Percentiles rank a stretch among this genome's conserved stretches.
Conservation (phyloP, 306 rosid genomes). For the Cucurbita pepo region DNA sequence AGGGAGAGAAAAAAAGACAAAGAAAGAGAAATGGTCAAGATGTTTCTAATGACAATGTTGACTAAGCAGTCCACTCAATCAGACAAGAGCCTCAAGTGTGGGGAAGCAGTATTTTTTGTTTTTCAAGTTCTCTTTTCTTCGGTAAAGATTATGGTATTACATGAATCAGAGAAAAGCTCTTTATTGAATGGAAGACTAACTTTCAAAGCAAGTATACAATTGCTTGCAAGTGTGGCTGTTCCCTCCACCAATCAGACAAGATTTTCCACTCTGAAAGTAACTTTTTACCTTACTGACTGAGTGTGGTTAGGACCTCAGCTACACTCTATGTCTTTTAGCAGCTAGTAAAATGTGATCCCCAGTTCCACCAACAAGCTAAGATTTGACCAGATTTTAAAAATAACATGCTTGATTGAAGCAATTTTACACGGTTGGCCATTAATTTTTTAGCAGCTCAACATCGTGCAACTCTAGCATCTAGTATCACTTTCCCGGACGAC, state of each 20-base stretch:
- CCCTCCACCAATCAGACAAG: not conserved
- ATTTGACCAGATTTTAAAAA: slow-evolving; percentile 1
- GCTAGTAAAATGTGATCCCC: not conserved
- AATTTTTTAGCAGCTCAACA: not conserved
- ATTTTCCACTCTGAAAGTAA: slow-evolving; percentile 1
- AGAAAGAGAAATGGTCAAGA: slow-evolving; percentile 46
- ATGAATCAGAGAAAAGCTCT: slow-evolving; percentile 5
- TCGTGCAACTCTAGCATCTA: not conserved
- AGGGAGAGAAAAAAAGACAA: slow-evolving; percentile 1
- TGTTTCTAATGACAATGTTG: slow-evolving; percentile 56
- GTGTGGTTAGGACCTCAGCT: slow-evolving; percentile 5
- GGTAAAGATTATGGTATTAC: slow-evolving; percentile 2
- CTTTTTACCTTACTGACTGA: not conserved
- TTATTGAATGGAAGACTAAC: slow-evolving; percentile 10
- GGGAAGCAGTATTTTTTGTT: not conserved
- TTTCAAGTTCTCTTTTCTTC: slow-evolving; percentile 4
- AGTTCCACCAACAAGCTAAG: not conserved
- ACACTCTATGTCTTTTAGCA: slow-evolving; percentile 1
- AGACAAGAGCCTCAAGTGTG: slow-evolving; percentile 20
- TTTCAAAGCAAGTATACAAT: slow-evolving; percentile 7
- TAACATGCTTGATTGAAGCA: slow-evolving; percentile 1
- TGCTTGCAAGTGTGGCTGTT: slow-evolving; percentile 1
- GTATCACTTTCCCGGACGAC: not conserved
- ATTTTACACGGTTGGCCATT: slow-evolving; percentile 4
- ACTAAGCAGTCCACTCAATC: slow-evolving; percentile 61